A percentile compares a stretch with the other conserved stretches of the same genome.
These are phyloP conservation scores for Ziziphus jujuba DNA, from an alignment of 306 rosid species.

Conservation along the genomic window DNA sequence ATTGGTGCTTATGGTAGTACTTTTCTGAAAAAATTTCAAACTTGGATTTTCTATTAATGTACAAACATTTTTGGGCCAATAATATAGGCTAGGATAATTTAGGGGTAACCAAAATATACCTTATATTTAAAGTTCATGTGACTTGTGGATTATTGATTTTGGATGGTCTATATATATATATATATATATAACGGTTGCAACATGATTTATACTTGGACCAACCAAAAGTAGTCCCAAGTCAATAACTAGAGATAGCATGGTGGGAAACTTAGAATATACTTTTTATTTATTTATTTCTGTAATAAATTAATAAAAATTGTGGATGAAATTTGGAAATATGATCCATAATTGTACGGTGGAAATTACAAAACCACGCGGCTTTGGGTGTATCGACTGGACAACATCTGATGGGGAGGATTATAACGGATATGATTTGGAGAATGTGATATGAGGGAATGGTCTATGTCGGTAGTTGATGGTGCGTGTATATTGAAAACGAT, in stretches of 20 bases:
- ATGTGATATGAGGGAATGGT: background rate
- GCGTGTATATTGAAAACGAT: background rate
- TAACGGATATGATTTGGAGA: constrained; percentile 43
- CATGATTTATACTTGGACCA: constrained; percentile 3
- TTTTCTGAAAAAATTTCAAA: too few species aligned
- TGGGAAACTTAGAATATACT: constrained; percentile 9
- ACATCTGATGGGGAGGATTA: constrained; percentile 13
- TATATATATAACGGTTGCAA: too few species aligned
- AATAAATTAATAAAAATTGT: background rate
- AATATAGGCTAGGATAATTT: background rate
- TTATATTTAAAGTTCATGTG: too few species aligned
- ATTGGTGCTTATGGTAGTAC: too few species aligned
- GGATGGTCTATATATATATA: too few species aligned
- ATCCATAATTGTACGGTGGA: background rate
- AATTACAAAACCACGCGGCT: constrained; percentile 22
- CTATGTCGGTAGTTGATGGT: background rate
- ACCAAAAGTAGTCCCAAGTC: background rate
- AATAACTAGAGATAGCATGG: background rate
- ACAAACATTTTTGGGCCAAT: constrained; percentile 37
- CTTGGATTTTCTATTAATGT: constrained; percentile 25
- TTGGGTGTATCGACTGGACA: constrained; percentile 29
- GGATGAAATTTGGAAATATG: background rate
- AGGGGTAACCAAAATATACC: background rate
- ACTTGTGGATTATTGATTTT: too few species aligned
- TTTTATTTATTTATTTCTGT: background rate